Percentiles rank a stretch among this genome's conserved stretches.
These are phyloP conservation scores for Boletus reticuloceps DNA, from an alignment of 768 basidiomycete genomes.

Conservation along the genomic window DNA sequence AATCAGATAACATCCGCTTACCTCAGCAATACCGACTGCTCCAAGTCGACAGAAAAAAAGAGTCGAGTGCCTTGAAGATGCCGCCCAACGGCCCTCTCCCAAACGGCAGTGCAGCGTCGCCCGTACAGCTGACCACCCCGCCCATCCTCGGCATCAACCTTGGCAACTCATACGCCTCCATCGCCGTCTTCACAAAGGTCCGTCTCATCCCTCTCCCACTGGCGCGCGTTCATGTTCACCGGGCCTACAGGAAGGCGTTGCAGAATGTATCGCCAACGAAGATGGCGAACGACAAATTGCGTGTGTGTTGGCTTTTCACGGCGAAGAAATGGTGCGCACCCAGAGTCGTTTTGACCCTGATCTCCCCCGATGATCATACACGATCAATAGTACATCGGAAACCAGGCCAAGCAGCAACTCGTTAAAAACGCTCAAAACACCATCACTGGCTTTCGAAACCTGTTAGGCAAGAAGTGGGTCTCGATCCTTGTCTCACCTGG, in stretches of 20 bases:
- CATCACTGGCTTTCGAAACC: constrained; percentile 90
- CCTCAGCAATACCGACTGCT: neutral
- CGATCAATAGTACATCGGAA: constrained; percentile 82
- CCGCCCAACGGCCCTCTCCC: constrained; percentile 39
- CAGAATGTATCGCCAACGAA: constrained; percentile 97
- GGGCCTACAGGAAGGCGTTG: constrained; percentile 69
- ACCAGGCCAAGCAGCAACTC: constrained; percentile 89
- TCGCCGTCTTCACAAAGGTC: constrained; percentile 94
- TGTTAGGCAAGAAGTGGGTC: constrained; percentile 88
- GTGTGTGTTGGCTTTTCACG: constrained; percentile 86
- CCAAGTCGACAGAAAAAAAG: neutral
- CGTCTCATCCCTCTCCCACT: constrained; percentile 11
- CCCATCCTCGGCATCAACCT: constrained; percentile 93
- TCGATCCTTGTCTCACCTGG: too few species aligned
- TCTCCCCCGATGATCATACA: constrained; percentile 1
- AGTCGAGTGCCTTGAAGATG: constrained; percentile 25
- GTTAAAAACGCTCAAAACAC: constrained; percentile 95
- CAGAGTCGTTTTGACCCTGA: neutral
- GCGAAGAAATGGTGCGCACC: constrained; percentile 81
- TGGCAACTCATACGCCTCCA: constrained; percentile 92
- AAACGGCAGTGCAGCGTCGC: constrained; percentile 52
- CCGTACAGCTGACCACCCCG: constrained; percentile 37
- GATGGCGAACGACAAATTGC: constrained; percentile 99
- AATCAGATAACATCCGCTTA: neutral
- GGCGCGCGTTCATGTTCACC: too few species aligned